Evolutionary conservation across 208 protist genomes (phyloP), one percentile per base, ranked within the genome.

Genomic region (Trypanosoma conorhini): DNA sequence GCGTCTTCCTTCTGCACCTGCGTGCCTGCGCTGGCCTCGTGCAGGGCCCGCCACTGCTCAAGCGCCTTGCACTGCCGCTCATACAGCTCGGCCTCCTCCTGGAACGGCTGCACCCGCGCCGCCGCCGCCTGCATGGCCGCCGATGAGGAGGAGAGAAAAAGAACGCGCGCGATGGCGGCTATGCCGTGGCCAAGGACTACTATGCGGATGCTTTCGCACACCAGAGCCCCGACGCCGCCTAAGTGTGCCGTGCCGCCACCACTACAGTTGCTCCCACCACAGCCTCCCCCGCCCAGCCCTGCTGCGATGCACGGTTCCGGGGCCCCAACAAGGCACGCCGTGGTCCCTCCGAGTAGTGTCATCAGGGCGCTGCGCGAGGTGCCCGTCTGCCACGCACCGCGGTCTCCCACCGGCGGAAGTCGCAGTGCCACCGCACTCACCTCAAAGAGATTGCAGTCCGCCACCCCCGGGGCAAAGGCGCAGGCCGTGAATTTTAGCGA

Each of bases 401-500:
- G 10, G 33, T 42, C 15, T 10, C 57, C 42, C 7, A 30, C 22
- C 12, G 64, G 54, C 21, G 62, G 68, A n/a, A 71, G 72, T 9
- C 69, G 52, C 65, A 85, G 51, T 33, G 88, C 72, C 7, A 77
- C 67, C 3, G 81, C 88, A 15, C 42, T 70, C n/a, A 93, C 74
- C 21, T 77, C 56, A 70, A 93, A 82, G 64, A 66, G 62, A 59
- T 92, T 89, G 58, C 85, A 91, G 58, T 94, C 72, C 21, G 86
- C 82, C 22, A 94, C n/a, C 33, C 89, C 86, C 22, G 85, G 83
- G 13, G 71, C 67, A 48, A 88, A 72, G 19, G 85, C 71, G 69
- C 82, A 80, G 30, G 85, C 89, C 10, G 85, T 87, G 51, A 95
- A 89, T 10, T 52, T 35, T 42, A 95, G 66, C 42, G 73, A 72